Evolutionary conservation across 2,329 filamentous ascomycete genomes (phyloP).

Genomic region (Fusarium graminum): DNA sequence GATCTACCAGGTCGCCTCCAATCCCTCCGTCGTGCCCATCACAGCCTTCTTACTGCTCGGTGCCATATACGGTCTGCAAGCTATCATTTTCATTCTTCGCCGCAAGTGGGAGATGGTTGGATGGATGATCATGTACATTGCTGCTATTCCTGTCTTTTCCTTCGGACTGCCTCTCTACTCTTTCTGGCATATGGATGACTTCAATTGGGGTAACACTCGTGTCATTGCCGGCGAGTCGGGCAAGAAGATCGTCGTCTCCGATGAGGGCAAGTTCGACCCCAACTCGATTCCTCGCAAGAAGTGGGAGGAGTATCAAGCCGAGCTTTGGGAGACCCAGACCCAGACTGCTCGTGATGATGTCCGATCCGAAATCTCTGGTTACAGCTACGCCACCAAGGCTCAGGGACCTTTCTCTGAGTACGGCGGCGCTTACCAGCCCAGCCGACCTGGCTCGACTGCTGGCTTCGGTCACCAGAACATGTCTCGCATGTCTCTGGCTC

Average conservation of each 20-base stretch:
- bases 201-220: slow-evolving; percentile 99
- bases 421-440: slow-evolving; percentile 71
- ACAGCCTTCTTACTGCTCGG: slow-evolving; percentile 91
- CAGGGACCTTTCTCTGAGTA: slow-evolving; percentile 77
- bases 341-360: slow-evolving; percentile 86
- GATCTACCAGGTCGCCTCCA: slow-evolving; percentile 76
- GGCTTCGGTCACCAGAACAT: slow-evolving; percentile 60
- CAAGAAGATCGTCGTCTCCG: slow-evolving; percentile 90
- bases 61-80: slow-evolving; percentile 97
- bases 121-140: slow-evolving; percentile 97
- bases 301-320: slow-evolving; percentile 99
- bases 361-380: slow-evolving; percentile 89
- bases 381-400: slow-evolving; percentile 92
- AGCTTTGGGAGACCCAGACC: slow-evolving; percentile 95
- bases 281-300: slow-evolving; percentile 94
- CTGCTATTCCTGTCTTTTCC: slow-evolving; percentile 92
- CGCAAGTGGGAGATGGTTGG: slow-evolving; percentile 99
- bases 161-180: slow-evolving; percentile 91
- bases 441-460: slow-evolving; percentile 68
- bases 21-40: slow-evolving; percentile 77
- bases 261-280: slow-evolving; percentile 98
- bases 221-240: slow-evolving; percentile 95
- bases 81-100: slow-evolving; percentile 94
- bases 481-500: slow-evolving; percentile 84
- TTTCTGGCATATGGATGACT: slow-evolving; percentile 99